Base-by-base conservation (phyloP, 2,329 filamentous ascomycete genomes). In the Fusarium duplospermum region DNA sequence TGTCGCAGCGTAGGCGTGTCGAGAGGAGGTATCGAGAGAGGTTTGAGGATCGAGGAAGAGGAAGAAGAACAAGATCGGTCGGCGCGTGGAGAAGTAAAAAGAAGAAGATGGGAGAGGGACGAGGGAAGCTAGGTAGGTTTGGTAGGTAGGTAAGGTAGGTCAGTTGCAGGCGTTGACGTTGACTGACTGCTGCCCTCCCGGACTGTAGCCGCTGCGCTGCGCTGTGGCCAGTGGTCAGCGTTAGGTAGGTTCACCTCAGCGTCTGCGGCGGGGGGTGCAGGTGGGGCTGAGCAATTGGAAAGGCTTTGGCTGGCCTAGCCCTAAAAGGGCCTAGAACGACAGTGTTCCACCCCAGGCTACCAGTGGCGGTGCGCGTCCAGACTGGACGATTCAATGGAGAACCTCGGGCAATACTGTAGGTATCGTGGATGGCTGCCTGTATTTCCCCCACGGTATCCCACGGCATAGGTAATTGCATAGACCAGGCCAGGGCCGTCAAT, bases 131-230 rank as follows among this genome's bases (percentile, higher is more conserved):
- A 62, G 63, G 42, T 70, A 59, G 62, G 36, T 38, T 18, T 20
- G 38, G n/a, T 20, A 62, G 45, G 27, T 57, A 54, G 38, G 64
- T 27, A 42, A 20, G 14, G 47, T 54, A 54, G 47, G 47, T 54
- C 47, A 54, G 47, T 54, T 20, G 47, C 27, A 54, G 40, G 58
- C 62, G 72, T 75, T 76, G 76, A 75, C 74, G 73, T 76, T 74
- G 74, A 66, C 56, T 45, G 38, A 40, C 38, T 40, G 36, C 31
- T 33, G 31, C 31, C 31, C 31, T 33, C 31, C 31, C 13, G 31
- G 31, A 33, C 31, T 33, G 31, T 33, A 33, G 31, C 31, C 31
- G 31, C 31, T 33, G 31, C 31, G 31, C 31, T 33, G 31, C 31
- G 31, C 31, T 33, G 31, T 33, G 13, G 47, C 47, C 45, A 66